A percentile compares a stretch with the other conserved stretches of the same genome.
Conservation (phyloP, 2,329 filamentous ascomycete genomes). For the Xylariaceae sp. region DNA sequence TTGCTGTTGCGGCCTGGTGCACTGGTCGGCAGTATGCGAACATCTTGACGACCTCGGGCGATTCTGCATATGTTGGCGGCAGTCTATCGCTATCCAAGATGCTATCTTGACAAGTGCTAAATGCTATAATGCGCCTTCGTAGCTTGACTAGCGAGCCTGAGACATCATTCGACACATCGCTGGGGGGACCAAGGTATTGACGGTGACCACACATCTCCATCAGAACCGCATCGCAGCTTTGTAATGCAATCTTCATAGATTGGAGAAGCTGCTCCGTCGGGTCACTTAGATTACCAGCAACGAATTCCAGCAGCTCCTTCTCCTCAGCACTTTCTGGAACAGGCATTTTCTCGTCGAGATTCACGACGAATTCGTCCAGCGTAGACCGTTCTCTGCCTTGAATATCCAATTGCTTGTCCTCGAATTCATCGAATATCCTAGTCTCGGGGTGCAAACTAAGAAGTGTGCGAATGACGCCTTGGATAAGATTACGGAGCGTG, state of each 20-base stretch:
- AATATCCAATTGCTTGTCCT: conserved; percentile 15
- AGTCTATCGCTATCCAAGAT: conserved; percentile 50
- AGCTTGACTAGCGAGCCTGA: conserved; percentile 44
- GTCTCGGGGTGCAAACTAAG: conserved; percentile 55
- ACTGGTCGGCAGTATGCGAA: conserved; percentile 60
- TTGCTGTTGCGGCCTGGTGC: conserved; percentile 52
- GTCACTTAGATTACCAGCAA: conserved; percentile 42
- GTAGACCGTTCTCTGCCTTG: conserved; percentile 2
- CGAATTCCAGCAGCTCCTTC: conserved; percentile 26
- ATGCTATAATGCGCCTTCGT: conserved; percentile 46
- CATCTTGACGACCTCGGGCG: conserved; percentile 53
- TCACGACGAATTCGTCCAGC: conserved; percentile 38
- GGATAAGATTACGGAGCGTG: conserved; percentile 56
- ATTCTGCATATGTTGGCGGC: conserved; percentile 48
- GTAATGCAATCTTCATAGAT: conserved; percentile 49
- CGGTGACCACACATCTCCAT: conserved; percentile 58
- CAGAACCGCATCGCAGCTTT: conserved; percentile 53
- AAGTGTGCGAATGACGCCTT: conserved; percentile 56
- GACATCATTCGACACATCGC: conserved; percentile 47
- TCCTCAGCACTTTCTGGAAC: conserved; percentile 28
- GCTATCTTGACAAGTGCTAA: conserved; percentile 50
- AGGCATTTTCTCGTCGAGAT: conserved; percentile 36
- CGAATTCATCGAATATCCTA: conserved; percentile 44
- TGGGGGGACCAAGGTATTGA: conserved; percentile 48
- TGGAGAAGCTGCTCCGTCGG: conserved; percentile 51